phyloP scores from a whole-genome alignment of 192 early-diverging fungal genomes.

The Linnemannia exigua region DNA sequence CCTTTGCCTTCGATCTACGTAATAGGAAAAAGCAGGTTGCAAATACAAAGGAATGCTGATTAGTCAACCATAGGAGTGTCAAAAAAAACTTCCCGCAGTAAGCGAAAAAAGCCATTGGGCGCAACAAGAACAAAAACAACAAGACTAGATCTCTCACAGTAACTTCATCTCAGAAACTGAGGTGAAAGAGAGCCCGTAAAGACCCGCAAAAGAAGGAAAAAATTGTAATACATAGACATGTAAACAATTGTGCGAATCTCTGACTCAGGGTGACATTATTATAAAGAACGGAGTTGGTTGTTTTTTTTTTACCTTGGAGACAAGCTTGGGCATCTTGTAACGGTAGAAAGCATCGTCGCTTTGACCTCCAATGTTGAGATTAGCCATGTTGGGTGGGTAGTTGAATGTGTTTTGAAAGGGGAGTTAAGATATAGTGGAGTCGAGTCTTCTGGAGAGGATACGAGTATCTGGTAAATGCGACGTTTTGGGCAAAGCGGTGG shows the following conservation, averaged over 20 bases:
- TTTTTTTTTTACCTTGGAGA: constrained; percentile 68
- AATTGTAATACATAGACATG: not conserved
- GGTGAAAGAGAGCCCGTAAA: not conserved
- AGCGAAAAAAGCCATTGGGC: not conserved
- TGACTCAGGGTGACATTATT: not conserved
- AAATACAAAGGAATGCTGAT: not conserved
- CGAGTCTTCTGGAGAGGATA: constrained; percentile 46
- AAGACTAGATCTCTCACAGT: not conserved
- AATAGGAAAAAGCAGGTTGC: not conserved
- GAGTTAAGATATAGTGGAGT: constrained; percentile 53
- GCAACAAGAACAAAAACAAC: not conserved
- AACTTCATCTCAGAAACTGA: not conserved
- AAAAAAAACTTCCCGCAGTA: constrained; percentile 24
- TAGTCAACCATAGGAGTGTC: constrained; percentile 1
- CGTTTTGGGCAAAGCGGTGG: constrained; percentile 49
- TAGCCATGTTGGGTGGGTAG: constrained; percentile 70
- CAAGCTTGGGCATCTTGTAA: constrained; percentile 98
- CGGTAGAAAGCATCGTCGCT: constrained; percentile 96
- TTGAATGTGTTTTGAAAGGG: not conserved
- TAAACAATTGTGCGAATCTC: not conserved
- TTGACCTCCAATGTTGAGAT: constrained; percentile 92
- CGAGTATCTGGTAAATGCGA: constrained; percentile 51
- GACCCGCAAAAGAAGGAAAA: not conserved
- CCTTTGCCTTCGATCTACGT: constrained; percentile 94
- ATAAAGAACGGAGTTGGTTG: constrained; percentile 1